Evolutionary conservation across 352 stramenopile genomes (phyloP).

Genomic region (Phytophthora fragariaefolia): DNA sequence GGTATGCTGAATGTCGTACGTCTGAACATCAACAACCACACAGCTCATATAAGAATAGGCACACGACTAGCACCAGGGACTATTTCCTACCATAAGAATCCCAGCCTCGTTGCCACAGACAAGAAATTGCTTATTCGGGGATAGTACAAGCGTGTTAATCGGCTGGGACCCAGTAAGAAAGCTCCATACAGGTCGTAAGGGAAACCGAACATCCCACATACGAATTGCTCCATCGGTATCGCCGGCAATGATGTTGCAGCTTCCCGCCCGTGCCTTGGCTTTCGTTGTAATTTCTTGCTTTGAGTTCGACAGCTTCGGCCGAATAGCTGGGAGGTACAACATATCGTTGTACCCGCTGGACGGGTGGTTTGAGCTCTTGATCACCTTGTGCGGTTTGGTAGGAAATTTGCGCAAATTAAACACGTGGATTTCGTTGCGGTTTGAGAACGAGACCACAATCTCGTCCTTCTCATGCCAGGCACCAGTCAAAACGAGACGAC

Average conservation of each 20-base stretch:
- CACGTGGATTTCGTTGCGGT: slow-evolving; percentile 77
- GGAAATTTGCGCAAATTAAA: slow-evolving; percentile 83
- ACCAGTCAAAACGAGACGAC: background rate
- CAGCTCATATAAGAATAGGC: background rate
- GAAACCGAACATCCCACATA: slow-evolving; percentile 70
- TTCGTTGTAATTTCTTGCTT: slow-evolving; percentile 8
- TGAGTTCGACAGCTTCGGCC: slow-evolving; percentile 1
- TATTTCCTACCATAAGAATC: slow-evolving; percentile 52
- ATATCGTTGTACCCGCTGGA: slow-evolving; percentile 82
- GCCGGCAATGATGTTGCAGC: slow-evolving; percentile 52
- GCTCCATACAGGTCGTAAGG: slow-evolving; percentile 57
- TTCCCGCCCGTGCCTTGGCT: slow-evolving; percentile 18
- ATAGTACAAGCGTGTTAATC: slow-evolving; percentile 60
- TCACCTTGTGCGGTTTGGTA: slow-evolving; percentile 56
- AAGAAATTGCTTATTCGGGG: slow-evolving; percentile 51
- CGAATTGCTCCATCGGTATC: slow-evolving; percentile 72
- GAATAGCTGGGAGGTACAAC: slow-evolving; percentile 47
- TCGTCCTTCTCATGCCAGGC: slow-evolving; percentile 66
- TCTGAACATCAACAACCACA: slow-evolving; percentile 35
- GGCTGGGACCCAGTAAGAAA: slow-evolving; percentile 56
- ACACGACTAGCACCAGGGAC: background rate
- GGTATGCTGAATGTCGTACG: slow-evolving; percentile 69
- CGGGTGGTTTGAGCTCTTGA: slow-evolving; percentile 72
- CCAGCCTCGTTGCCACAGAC: slow-evolving; percentile 70
- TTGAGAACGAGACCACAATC: slow-evolving; percentile 75